phyloP scores from a whole-genome alignment of 2,329 filamentous ascomycete species.

The Kalmusia sp. region DNA sequence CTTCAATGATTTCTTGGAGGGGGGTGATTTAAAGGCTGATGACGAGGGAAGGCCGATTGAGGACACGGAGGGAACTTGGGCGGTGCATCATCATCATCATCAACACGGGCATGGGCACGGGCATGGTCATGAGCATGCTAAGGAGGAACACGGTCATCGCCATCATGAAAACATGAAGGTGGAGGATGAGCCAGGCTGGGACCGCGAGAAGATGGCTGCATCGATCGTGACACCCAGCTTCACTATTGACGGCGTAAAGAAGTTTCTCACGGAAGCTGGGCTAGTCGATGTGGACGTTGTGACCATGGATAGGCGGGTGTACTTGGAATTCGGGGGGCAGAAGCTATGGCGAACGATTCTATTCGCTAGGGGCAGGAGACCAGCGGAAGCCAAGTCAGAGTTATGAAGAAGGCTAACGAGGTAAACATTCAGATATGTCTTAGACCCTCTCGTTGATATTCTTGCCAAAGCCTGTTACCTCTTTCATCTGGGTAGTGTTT shows the following conservation, averaged over 20 bases:
- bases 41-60: constrained; percentile 31
- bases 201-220: constrained; percentile 46
- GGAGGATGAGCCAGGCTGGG: constrained; percentile 8
- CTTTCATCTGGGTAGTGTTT: no score
- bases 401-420: constrained; percentile 19
- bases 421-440: no score
- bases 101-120: constrained; percentile 25
- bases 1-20: constrained; percentile 71
- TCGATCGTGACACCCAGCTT: constrained; percentile 74
- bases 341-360: constrained; percentile 56
- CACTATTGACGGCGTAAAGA: constrained; percentile 62
- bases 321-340: constrained; percentile 50
- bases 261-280: constrained; percentile 70
- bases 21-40: constrained; percentile 48
- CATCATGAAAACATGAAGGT: constrained; percentile 11
- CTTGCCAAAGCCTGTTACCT: no score
- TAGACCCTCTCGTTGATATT: no score
- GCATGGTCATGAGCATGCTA: constrained; percentile 19
- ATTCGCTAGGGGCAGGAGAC: constrained; percentile 60
- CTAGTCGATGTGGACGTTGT: constrained; percentile 63
- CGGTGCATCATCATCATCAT: constrained; percentile 27
- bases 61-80: constrained; percentile 34
- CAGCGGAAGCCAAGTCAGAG: constrained; percentile 33
- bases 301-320: constrained; percentile 59
- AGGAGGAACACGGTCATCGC: constrained; percentile 15